Evolutionary conservation across 306 rosid species (phyloP).

Genomic region (Gleditsia sinensis): DNA sequence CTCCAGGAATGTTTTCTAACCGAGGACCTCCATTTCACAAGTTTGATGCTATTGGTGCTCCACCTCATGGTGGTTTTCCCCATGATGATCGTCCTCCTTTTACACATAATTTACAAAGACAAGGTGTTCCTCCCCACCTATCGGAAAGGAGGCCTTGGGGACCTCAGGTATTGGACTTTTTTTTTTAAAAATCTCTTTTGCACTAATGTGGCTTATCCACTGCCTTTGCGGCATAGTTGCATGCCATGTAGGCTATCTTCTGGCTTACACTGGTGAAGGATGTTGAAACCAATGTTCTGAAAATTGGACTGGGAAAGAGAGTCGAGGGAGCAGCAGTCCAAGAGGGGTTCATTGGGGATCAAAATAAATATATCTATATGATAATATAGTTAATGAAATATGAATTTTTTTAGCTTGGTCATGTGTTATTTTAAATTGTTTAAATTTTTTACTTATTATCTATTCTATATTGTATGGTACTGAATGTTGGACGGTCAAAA

Average conservation of each 20-base stretch:
- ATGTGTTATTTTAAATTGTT: not conserved
- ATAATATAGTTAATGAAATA: not conserved
- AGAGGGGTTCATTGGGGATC: constrained; percentile 1
- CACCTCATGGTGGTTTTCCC: constrained; percentile 61
- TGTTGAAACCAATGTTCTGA: constrained; percentile 26
- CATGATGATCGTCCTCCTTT: constrained; percentile 75
- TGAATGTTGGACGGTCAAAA: too few species aligned
- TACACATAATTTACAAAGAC: constrained; percentile 58
- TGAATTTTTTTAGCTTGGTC: constrained; percentile 2
- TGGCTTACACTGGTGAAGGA: not conserved
- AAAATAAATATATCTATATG: constrained; percentile 19
- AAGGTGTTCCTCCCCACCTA: constrained; percentile 58
- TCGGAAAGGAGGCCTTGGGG: constrained; percentile 92
- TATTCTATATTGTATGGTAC: too few species aligned
- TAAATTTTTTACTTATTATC: constrained; percentile 2
- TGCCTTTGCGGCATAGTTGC: constrained; percentile 18
- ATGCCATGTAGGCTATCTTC: constrained; percentile 24
- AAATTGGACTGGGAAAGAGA: constrained; percentile 15
- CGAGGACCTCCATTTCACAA: constrained; percentile 71
- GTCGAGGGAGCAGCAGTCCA: constrained; percentile 18
- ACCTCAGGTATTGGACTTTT: constrained; percentile 66
- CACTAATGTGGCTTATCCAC: constrained; percentile 19
- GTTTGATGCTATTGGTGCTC: constrained; percentile 54
- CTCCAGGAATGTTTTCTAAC: constrained; percentile 79
- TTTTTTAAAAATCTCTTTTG: constrained; percentile 8